phyloP scores from a whole-genome alignment of 805 yeast species.

The Metschnikowia drakensbergensis region DNA sequence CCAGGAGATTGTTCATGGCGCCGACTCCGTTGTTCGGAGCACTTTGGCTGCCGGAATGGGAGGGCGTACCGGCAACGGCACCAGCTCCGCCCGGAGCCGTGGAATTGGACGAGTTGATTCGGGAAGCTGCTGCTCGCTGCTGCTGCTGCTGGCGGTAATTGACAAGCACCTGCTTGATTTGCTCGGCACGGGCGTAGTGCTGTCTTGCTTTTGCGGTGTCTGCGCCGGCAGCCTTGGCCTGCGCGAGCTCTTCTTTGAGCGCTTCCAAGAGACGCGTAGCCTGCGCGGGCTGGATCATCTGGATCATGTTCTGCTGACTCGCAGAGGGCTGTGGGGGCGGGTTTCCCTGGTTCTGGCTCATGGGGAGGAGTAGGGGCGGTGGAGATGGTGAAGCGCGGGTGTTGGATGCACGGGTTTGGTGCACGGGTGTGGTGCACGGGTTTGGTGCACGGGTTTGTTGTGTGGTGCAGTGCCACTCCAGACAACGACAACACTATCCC shows the following conservation, averaged over 20 bases:
- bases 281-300: slow-evolving; percentile 43
- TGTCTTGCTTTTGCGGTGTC: slow-evolving; percentile 51
- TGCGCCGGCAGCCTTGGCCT: slow-evolving; percentile 58
- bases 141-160: slow-evolving; percentile 52
- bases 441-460: too few species aligned
- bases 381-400: neutral
- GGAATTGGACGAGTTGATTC: neutral
- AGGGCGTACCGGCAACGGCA: neutral
- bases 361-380: neutral
- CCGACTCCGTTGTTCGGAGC: neutral
- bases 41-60: neutral
- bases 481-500: too few species aligned
- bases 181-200: slow-evolving; percentile 59
- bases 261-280: slow-evolving; percentile 59
- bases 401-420: slow-evolving; percentile 7
- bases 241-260: slow-evolving; percentile 51
- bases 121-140: slow-evolving; percentile 23
- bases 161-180: slow-evolving; percentile 56
- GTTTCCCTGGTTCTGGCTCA: slow-evolving; percentile 14
- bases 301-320: slow-evolving; percentile 14
- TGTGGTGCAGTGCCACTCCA: too few species aligned
- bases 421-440: too few species aligned
- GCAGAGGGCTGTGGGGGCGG: slow-evolving; percentile 10
- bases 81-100: neutral
- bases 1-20: neutral